Base-by-base conservation (phyloP, 306 rosid species). In the Acmispon strigosus region DNA sequence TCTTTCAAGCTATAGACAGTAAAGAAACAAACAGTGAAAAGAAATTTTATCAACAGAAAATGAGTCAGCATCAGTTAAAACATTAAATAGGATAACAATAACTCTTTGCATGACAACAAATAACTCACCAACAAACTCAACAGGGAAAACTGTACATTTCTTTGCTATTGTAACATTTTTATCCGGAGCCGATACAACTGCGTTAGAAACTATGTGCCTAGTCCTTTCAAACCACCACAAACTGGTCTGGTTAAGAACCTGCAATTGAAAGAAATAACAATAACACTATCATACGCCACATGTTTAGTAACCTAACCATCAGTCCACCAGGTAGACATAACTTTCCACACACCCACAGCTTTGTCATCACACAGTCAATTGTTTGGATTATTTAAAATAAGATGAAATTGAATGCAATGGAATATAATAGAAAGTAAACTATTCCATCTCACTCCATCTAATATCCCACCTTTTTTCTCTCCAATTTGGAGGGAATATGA, bases 161-260 rank as follows among this genome's bases (percentile, higher is more conserved):
- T 72, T 89, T 7, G 95, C 99, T 78, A 94, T 91, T 12, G 97
- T 87, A 63, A 94, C 97, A 76, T 94, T 94, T 59, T 76, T 88
- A 76, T 94, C 95, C 0, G 99, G 99, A 36, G 84, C 78, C 1
- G 80, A 86, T 14, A 89, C 91, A 73, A 94, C 89, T 18, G 97
- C 99, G 55, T 91, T 94, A 2, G 89, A 75, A 43, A 88, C 86
- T 49, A 94, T 89, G 43, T 94, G 97, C 67, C 12, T 84, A 4
- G 97, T 94, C 75, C 80, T 83, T 68, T 94, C 92, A 82, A 94
- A 94, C 99, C 99, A 91, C 99, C 97, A 94, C 73, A 94, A 80
- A 76, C 99, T 91, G 18, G 99, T 89, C 81, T 87, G 86, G 4
- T 94, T 94, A 15, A 94, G 97, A 72, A 93, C 98, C 98, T 90